phyloP scores from a whole-genome alignment of 345 rosid genomes.

The Acer campestre region DNA sequence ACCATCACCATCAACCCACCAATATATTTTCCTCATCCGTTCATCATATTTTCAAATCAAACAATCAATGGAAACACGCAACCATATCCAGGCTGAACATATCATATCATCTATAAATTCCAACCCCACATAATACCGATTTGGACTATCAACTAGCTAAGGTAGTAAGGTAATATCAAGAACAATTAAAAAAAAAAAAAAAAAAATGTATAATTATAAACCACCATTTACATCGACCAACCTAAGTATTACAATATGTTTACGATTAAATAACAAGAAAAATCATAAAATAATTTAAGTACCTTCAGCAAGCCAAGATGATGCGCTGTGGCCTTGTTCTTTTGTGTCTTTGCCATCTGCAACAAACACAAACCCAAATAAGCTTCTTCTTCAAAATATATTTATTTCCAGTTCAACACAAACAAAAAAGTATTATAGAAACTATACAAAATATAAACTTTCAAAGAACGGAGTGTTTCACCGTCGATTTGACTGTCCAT shows the following conservation, averaged over 20 bases:
- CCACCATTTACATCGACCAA: not conserved
- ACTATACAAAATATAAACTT: not conserved
- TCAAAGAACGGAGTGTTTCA: no score
- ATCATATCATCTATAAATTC: not conserved
- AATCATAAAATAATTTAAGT: not conserved
- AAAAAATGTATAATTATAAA: not conserved
- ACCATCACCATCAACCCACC: slow-evolving; percentile 3
- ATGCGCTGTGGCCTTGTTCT: slow-evolving; percentile 98
- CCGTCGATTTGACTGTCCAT: not conserved
- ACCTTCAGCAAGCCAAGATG: slow-evolving; percentile 98
- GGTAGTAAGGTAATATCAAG: not conserved
- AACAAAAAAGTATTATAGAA: not conserved
- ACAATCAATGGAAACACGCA: not conserved
- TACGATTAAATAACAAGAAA: not conserved
- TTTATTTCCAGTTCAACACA: not conserved
- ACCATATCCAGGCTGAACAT: not conserved
- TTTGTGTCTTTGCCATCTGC: slow-evolving; percentile 98
- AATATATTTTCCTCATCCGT: not conserved
- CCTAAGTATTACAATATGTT: not conserved
- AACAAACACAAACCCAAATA: slow-evolving; percentile 16
- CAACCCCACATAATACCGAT: not conserved
- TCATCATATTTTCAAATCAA: not conserved
- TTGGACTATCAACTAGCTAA: not conserved
- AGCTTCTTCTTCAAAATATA: no score
- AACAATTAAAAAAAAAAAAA: no score